Conservation (phyloP, 495 filamentous ascomycete genomes). For the Penicillium parvum region DNA sequence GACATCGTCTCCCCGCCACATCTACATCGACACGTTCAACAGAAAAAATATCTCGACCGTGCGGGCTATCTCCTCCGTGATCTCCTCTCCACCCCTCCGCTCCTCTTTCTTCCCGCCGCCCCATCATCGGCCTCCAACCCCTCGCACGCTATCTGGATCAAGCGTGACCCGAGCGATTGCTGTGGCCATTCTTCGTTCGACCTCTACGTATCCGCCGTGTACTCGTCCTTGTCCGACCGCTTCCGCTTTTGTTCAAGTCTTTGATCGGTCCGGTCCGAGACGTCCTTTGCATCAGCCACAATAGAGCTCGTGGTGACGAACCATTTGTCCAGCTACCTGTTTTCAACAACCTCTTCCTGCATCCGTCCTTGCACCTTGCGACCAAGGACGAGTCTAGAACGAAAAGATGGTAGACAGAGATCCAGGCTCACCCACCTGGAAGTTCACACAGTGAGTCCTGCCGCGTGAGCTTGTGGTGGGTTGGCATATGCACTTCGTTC, state of each 20-base stretch:
- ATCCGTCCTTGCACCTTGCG: constrained; percentile 13
- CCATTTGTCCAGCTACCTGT: constrained; percentile 10
- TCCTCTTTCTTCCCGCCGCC: constrained; percentile 17
- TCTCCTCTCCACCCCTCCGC: constrained; percentile 5
- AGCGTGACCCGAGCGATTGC: constrained; percentile 10
- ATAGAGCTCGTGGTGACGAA: constrained; percentile 19
- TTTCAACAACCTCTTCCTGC: constrained; percentile 9
- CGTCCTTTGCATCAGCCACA: constrained; percentile 8
- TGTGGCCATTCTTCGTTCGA: constrained; percentile 5
- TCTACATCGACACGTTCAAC: constrained; percentile 8
- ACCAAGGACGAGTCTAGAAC: constrained; percentile 43
- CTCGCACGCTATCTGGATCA: constrained; percentile 16
- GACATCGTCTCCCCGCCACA: constrained; percentile 17
- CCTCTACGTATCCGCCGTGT: neutral
- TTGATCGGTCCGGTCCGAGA: constrained; percentile 1
- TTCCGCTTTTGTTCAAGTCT: constrained; percentile 11
- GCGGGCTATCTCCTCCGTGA: constrained; percentile 9
- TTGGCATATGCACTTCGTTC: neutral
- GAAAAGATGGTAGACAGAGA: constrained; percentile 93
- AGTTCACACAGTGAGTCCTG: constrained; percentile 95
- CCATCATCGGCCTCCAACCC: constrained; percentile 15
- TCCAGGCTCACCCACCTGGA: constrained; percentile 91
- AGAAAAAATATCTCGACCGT: constrained; percentile 9
- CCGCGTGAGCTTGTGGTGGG: neutral
- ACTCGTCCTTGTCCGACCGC: constrained; percentile 15